phyloP scores from a whole-genome alignment of 129 eudicot genomes.

The Chrysanthemum lavandulifolium region DNA sequence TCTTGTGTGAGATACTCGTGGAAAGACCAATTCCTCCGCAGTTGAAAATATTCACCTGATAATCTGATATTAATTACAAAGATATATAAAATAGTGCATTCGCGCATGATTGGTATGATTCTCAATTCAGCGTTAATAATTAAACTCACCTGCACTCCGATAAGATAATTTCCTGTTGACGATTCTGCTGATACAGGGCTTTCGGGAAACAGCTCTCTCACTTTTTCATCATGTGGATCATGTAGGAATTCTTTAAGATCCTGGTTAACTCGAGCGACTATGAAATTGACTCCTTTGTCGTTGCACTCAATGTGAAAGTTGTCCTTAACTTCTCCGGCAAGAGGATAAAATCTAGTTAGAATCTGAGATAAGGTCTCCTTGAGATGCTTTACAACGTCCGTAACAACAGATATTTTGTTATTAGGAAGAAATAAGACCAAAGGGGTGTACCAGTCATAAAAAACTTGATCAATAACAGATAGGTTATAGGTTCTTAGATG shows the following conservation, averaged over 20 bases:
- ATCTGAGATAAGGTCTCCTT: conserved; percentile 20
- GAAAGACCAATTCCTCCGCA: conserved; percentile 33
- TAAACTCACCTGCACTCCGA: too few species aligned
- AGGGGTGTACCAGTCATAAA: too few species aligned
- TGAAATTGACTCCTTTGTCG: conserved; percentile 24
- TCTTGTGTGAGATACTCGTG: conserved; percentile 15
- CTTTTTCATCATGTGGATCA: too few species aligned
- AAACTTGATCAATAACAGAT: too few species aligned
- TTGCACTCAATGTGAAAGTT: conserved; percentile 10
- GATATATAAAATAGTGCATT: too few species aligned
- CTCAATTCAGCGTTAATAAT: too few species aligned
- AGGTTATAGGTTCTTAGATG: too few species aligned
- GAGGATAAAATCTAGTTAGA: conserved; percentile 26
- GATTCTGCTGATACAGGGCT: too few species aligned
- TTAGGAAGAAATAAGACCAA: too few species aligned
- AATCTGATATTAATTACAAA: neutral
- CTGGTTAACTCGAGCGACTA: conserved; percentile 20
- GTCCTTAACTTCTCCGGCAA: conserved; percentile 22
- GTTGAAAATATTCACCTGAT: conserved; percentile 21
- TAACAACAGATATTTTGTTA: neutral
- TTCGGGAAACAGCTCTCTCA: too few species aligned
- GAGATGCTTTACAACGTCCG: neutral
- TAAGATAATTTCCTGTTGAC: too few species aligned
- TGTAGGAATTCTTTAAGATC: neutral
- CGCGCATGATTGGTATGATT: too few species aligned